Base-by-base conservation (phyloP, 2,329 filamentous ascomycete genomes). In the Penicillium sp. region DNA sequence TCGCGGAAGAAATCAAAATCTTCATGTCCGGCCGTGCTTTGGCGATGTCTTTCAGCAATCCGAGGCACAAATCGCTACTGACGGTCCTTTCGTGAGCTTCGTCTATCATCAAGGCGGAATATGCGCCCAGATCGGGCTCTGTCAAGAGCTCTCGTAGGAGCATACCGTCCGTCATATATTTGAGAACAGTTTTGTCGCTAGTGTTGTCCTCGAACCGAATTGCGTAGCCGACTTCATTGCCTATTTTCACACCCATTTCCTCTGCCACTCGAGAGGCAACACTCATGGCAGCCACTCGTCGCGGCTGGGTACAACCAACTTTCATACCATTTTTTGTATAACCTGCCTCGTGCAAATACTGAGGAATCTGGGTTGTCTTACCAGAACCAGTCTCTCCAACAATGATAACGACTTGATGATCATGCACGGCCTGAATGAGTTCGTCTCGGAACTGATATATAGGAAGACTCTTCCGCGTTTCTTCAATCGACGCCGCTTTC, bases 161-260 rank as follows among this genome's bases (percentile, higher is more conserved):
- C 88, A 97, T 96, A 69, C 94, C 94, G 67, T 99, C 94, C 0
- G 94, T 99, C 89, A 96, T 93, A 74, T 96, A 97, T 72, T 96
- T 95, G 55, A 99, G 76, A 7, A 93, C 80, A 0, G 94, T 97
- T 75, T 96, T 95, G 66, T 96, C 91, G 68, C 85, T 90, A 0
- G 91, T 96, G 61, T 87, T 86, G 72, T 97, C 90, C 69, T 99
- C 94, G 65, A 97, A 99, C 60, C 94, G 89, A 64, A 99, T 96
- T 0, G 88, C 87, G 70, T 97, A 99, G 16, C 94, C 94, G 24
- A 97, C 93, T 68, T 97, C 91, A 60, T 90, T 89, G 0, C 94
- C 94, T 11, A 97, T 77, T 70, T 93, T 92, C 59, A 91, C 88
- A 0, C 89, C 91, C 77, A 96, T 89, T 70, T 99, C 94, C 56